These are phyloP conservation scores for Metschnikowia picachoensis DNA, from an alignment of 805 yeast species.

Conservation along the genomic window DNA sequence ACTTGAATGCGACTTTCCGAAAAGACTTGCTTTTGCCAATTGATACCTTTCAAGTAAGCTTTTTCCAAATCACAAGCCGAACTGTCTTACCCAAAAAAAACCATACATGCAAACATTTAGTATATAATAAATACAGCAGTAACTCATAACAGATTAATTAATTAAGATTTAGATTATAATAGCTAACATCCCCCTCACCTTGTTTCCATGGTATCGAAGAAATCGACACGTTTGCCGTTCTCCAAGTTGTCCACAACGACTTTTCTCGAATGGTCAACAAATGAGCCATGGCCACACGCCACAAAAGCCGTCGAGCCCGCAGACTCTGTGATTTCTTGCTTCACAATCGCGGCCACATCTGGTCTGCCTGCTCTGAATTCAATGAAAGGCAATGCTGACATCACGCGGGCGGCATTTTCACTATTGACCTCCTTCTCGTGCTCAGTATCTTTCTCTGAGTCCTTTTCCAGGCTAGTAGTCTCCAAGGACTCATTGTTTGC, in stretches of 20 bases:
- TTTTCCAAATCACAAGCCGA: too few species aligned
- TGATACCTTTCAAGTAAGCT: too few species aligned
- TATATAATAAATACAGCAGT: too few species aligned
- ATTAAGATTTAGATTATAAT: too few species aligned
- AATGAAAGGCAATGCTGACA: conserved; percentile 29
- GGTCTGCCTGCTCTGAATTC: conserved; percentile 47
- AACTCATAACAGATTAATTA: too few species aligned
- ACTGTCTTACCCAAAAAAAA: too few species aligned
- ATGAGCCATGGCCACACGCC: conserved; percentile 58
- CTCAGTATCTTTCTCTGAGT: conserved; percentile 4
- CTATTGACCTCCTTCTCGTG: conserved; percentile 7
- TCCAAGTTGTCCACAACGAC: conserved; percentile 42
- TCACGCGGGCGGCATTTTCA: conserved; percentile 15
- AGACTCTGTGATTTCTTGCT: conserved; percentile 33
- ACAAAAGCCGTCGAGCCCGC: conserved; percentile 45
- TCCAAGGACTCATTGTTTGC: background rate
- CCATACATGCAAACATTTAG: too few species aligned
- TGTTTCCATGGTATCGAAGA: conserved; percentile 68
- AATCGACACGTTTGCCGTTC: conserved; percentile 51
- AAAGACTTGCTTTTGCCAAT: too few species aligned
- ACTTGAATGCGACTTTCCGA: too few species aligned
- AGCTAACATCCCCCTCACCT: conserved; percentile 40
- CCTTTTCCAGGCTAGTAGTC: background rate
- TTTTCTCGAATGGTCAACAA: conserved; percentile 55
- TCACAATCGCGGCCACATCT: conserved; percentile 30